A percentile compares a stretch with the other conserved stretches of the same genome.
phyloP scores from a whole-genome alignment of 2,329 filamentous ascomycete genomes.

The Sclerotinia spermophila region DNA sequence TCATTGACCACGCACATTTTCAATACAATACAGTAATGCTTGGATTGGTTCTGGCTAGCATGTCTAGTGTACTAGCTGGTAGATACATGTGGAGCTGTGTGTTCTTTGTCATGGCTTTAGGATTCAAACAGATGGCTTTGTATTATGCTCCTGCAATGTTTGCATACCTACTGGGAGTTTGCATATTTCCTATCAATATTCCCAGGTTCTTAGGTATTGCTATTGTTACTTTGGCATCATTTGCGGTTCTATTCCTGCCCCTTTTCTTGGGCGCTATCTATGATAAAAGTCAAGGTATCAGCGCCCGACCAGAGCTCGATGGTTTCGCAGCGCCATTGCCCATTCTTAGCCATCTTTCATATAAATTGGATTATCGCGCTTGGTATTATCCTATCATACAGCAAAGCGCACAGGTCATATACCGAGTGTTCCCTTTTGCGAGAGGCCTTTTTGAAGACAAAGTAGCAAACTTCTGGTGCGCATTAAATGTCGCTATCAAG shows the following conservation, averaged over 20 bases:
- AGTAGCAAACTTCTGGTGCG: constrained; percentile 97
- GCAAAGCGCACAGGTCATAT: constrained; percentile 77
- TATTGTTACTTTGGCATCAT: constrained; percentile 67
- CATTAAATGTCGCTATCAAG: constrained; percentile 85
- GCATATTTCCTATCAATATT: constrained; percentile 70
- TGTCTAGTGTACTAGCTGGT: constrained; percentile 84
- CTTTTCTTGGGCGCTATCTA: constrained; percentile 69
- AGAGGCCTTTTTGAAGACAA: constrained; percentile 98
- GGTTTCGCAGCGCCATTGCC: constrained; percentile 60
- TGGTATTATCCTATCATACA: constrained; percentile 72
- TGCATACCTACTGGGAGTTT: constrained; percentile 83
- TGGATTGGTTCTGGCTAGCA: constrained; percentile 77
- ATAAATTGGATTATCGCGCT: constrained; percentile 59
- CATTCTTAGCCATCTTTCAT: constrained; percentile 54
- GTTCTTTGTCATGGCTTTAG: constrained; percentile 90
- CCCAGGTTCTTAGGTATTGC: constrained; percentile 71
- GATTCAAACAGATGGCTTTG: constrained; percentile 98
- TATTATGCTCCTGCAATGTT: constrained; percentile 96
- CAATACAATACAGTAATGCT: constrained; percentile 99
- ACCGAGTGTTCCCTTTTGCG: constrained; percentile 93
- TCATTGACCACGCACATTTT: constrained; percentile 94
- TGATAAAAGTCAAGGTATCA: constrained; percentile 62
- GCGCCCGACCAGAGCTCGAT: constrained; percentile 53
- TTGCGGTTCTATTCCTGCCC: constrained; percentile 71
- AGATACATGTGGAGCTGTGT: constrained; percentile 84